phyloP scores from a whole-genome alignment of 176 grass and related monocot genomes.

The Tillandsia leiboldiana region DNA sequence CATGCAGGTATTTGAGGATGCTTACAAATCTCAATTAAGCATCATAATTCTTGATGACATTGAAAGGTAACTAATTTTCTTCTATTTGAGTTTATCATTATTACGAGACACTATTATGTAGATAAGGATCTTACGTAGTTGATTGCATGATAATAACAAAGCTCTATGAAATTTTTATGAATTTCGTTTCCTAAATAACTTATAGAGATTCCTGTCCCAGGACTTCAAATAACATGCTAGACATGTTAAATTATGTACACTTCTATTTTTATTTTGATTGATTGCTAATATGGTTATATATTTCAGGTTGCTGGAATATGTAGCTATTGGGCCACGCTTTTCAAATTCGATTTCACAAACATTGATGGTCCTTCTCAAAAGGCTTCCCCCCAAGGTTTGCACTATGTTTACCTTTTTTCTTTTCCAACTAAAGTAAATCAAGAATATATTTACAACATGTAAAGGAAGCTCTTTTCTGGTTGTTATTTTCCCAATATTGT shows the following conservation, averaged over 20 bases:
- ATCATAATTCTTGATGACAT: conserved; percentile 98
- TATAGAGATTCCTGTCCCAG: neutral
- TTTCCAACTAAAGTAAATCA: neutral
- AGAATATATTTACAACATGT: neutral
- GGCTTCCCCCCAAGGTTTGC: conserved; percentile 83
- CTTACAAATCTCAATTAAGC: conserved; percentile 92
- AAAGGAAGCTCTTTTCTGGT: no score
- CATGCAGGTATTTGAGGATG: conserved; percentile 94
- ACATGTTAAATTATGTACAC: neutral
- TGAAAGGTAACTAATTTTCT: conserved; percentile 30
- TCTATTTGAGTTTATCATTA: neutral
- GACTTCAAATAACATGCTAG: neutral
- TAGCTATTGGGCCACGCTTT: conserved; percentile 89
- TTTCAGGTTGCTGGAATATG: conserved; percentile 84
- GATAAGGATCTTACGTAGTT: neutral
- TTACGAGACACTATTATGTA: neutral
- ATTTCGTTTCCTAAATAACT: neutral
- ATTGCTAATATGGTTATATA: conserved; percentile 5
- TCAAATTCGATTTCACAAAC: conserved; percentile 88
- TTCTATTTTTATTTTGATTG: neutral
- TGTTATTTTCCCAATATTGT: no score
- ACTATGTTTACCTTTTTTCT: neutral
- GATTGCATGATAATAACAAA: neutral
- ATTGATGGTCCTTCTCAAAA: conserved; percentile 77
- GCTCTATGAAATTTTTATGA: neutral